Evolutionary conservation across 2,329 filamentous ascomycete genomes (phyloP), one percentile per base, ranked within the genome.

Genomic region (Bipolaris cookei): DNA sequence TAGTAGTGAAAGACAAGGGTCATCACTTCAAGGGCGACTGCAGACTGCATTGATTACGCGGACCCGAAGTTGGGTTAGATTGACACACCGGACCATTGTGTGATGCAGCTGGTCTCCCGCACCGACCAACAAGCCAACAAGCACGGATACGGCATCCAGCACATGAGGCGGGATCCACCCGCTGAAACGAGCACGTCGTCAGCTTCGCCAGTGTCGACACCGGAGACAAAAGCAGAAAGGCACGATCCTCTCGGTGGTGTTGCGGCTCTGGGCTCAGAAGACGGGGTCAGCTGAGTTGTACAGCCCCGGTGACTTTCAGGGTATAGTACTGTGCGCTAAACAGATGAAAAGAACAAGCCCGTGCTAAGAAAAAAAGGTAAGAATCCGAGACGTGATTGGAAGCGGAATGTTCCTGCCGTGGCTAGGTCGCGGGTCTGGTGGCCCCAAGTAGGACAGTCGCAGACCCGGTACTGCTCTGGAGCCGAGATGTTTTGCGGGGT

Each of bases 401-500:
- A 66, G 54, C 51, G 56, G 60, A 43, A 32, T 39, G 28, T 42
- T 18, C 47, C 32, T 51, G 41, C 52, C 45, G 50, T 44, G 21
- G 50, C 51, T 54, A 49, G 30, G 32, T 38, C 54, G 53, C 47
- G 39, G 51, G 58, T 39, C 51, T 59, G 50, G 51, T 59, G 53
- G 59, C 59, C 41, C 39, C 48, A 47, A 52, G 53, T 58, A 59
- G 51, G 51, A 55, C 51, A 58, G 54, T 23, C 56, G 48, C 43
- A 46, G 38, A 51, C 51, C 30, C 50, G 47, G 45, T 21, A 32
- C 28, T 34, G 43, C 49, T 56, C 65, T 66, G 69, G 67, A 63
- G 13, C 21, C 38, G 59, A 60, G 59, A 63, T 63, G 44, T 41
- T 68, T 67, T 71, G 73, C 71, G 72, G 73, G 73, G 73, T 73